Conservation (phyloP, 768 basidiomycete genomes). For the Xerocomellus dryophilus region DNA sequence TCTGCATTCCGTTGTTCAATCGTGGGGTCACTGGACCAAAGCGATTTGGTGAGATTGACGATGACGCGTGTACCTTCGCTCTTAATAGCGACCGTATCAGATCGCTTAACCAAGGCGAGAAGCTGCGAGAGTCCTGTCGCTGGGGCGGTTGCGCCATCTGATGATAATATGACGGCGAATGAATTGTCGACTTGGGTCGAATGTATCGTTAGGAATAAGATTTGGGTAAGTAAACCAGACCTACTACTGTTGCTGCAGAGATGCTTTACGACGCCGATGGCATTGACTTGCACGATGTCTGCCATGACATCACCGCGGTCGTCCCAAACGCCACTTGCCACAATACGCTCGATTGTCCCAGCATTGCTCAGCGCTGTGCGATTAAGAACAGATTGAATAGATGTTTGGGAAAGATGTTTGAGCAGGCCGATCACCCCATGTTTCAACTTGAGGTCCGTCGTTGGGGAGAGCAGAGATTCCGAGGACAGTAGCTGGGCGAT, state of each 20-base stretch:
- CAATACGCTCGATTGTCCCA: slow-evolving; percentile 59
- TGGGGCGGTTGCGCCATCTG: slow-evolving; percentile 27
- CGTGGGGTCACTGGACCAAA: slow-evolving; percentile 57
- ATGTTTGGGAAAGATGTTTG: slow-evolving; percentile 78
- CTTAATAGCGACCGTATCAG: slow-evolving; percentile 77
- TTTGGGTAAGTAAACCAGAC: slow-evolving; percentile 18
- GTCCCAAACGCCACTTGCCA: slow-evolving; percentile 65
- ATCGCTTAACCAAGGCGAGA: slow-evolving; percentile 69
- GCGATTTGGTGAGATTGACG: slow-evolving; percentile 78
- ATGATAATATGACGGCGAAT: slow-evolving; percentile 49
- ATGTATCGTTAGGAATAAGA: slow-evolving; percentile 23
- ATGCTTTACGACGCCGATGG: slow-evolving; percentile 87
- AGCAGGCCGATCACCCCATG: slow-evolving; percentile 86
- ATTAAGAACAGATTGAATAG: slow-evolving; percentile 55
- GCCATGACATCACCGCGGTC: slow-evolving; percentile 74
- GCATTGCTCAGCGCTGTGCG: slow-evolving; percentile 57
- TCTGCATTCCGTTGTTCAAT: slow-evolving; percentile 30
- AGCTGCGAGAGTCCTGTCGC: slow-evolving; percentile 63
- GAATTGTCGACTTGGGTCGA: slow-evolving; percentile 42
- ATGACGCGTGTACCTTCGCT: slow-evolving; percentile 89
- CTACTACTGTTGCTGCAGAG: slow-evolving; percentile 74
- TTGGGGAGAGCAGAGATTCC: slow-evolving; percentile 47
- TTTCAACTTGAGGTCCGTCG: slow-evolving; percentile 76
- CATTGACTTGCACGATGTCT: slow-evolving; percentile 81
- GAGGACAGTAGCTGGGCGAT: slow-evolving; percentile 63